Evolutionary conservation across 2,329 filamentous ascomycete species (phyloP).

Genomic region (Aspergillus floridensis): DNA sequence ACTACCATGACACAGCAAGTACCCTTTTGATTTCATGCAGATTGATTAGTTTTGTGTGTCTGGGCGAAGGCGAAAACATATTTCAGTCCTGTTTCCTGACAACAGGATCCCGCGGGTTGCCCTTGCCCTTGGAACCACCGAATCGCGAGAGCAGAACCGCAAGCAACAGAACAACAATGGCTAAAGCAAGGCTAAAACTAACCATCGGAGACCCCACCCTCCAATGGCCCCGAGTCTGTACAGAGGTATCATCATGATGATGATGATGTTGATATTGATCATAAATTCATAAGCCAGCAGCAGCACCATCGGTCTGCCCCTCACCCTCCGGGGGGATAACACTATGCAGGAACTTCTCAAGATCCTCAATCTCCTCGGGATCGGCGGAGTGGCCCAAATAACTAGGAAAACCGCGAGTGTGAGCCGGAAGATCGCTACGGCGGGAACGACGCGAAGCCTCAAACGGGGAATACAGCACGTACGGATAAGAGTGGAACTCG

Average conservation of each 20-base stretch:
- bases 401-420: slow-evolving; percentile 40
- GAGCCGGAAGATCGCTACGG: not conserved
- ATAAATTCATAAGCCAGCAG: slow-evolving; percentile 33
- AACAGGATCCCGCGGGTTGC: not conserved
- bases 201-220: not conserved
- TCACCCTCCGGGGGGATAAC: slow-evolving; percentile 49
- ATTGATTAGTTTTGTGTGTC: not conserved
- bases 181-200: slow-evolving; percentile 22
- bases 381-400: slow-evolving; percentile 74
- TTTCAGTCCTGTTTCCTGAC: slow-evolving; percentile 10
- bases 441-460: not conserved
- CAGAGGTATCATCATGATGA: not conserved
- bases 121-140: slow-evolving; percentile 2
- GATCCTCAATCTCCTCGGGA: slow-evolving; percentile 74
- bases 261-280: not conserved
- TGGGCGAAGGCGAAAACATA: not conserved
- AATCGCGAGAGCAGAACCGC: slow-evolving; percentile 23
- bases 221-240: not conserved
- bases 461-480: slow-evolving; percentile 30
- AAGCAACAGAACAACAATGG: slow-evolving; percentile 25
- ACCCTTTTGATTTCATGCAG: not conserved
- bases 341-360: slow-evolving; percentile 63
- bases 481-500: slow-evolving; percentile 73
- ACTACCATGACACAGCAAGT: not conserved
- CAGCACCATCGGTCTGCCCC: slow-evolving; percentile 1